These are phyloP conservation scores for Zasmidium cellare DNA, from an alignment of 2,329 filamentous ascomycete genomes.

Conservation along the genomic window DNA sequence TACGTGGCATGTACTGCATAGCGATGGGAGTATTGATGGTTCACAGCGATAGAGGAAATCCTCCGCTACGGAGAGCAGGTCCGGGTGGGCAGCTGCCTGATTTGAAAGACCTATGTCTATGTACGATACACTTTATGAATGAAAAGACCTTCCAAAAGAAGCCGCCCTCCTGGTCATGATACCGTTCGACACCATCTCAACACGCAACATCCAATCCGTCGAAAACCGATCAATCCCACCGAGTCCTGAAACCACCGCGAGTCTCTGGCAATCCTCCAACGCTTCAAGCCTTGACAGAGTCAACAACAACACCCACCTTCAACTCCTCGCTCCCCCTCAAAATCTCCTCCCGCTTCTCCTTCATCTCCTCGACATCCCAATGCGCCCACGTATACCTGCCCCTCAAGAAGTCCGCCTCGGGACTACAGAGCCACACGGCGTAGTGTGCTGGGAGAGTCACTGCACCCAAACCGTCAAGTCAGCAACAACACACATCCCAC, in stretches of 20 bases:
- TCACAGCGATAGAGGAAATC: not conserved
- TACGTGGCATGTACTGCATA: not conserved
- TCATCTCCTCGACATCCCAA: constrained; percentile 25
- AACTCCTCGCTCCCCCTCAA: constrained; percentile 17
- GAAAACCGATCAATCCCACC: no score
- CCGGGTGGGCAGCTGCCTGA: not conserved
- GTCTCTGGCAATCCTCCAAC: not conserved
- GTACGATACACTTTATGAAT: not conserved
- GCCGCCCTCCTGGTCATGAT: not conserved
- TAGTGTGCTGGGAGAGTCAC: constrained; percentile 23
- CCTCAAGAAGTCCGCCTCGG: constrained; percentile 42
- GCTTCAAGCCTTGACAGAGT: not conserved
- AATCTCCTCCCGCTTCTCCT: constrained; percentile 12
- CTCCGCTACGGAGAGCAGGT: not conserved
- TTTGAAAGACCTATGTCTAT: not conserved
- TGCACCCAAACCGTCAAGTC: not conserved
- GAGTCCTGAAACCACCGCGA: no score
- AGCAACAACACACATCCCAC: not conserved
- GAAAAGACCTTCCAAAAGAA: not conserved
- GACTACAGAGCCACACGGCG: constrained; percentile 40
- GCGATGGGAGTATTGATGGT: not conserved
- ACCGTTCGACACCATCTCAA: no score
- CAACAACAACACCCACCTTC: constrained; percentile 12
- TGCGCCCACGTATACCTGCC: constrained; percentile 33
- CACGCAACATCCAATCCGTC: no score